Conservation (phyloP, 345 rosid genomes). For the Salix brachista region DNA sequence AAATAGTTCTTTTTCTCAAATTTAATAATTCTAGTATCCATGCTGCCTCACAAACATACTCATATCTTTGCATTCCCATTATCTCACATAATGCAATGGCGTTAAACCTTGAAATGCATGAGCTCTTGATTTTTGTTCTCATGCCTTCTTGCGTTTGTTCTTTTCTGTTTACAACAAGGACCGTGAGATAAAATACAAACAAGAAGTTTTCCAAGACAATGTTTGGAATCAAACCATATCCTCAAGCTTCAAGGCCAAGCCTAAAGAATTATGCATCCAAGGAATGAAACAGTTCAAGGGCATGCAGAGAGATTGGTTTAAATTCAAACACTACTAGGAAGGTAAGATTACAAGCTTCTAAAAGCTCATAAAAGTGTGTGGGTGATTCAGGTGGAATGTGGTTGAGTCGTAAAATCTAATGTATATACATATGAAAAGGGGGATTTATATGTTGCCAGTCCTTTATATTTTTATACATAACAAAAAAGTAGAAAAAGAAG, state of each 20-base stretch:
- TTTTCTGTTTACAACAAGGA: not conserved
- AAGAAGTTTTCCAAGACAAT: too few relatives aligned
- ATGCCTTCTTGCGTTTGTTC: not conserved
- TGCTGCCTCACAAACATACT: not conserved
- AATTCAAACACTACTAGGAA: not conserved
- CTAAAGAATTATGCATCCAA: not conserved
- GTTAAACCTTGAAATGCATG: not conserved
- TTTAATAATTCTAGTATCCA: not conserved
- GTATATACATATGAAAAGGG: not conserved
- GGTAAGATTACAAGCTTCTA: not conserved
- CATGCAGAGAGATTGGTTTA: not conserved
- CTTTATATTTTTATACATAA: not conserved
- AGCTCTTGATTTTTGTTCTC: not conserved
- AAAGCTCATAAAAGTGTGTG: not conserved
- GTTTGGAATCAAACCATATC: too few relatives aligned
- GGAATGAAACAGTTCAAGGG: not conserved
- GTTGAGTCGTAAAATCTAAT: not conserved
- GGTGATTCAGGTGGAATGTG: not conserved
- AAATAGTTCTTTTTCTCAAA: not conserved
- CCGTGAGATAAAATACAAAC: not conserved
- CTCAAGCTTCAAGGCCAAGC: not conserved
- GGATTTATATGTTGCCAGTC: not conserved
- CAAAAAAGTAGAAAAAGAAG: not conserved
- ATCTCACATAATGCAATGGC: not conserved
- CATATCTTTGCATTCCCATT: not conserved